Conservation (phyloP, 1,284 basidiomycete genomes). For the Butyriboletus appendiculatus region DNA sequence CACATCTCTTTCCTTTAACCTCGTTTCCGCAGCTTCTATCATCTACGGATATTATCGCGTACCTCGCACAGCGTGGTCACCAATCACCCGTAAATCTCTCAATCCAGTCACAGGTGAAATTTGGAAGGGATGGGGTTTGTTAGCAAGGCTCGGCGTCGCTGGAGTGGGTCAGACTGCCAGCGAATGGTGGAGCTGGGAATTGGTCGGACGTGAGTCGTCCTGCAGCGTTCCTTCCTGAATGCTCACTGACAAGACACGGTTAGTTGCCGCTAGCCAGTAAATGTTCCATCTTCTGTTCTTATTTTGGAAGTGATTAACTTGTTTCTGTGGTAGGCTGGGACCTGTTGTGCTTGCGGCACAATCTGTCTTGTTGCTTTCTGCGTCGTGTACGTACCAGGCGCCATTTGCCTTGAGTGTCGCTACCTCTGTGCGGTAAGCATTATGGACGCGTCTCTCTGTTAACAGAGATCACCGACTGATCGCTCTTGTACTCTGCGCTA, state of each 20-base stretch:
- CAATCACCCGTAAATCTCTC: slow-evolving; percentile 35
- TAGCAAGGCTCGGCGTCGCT: slow-evolving; percentile 75
- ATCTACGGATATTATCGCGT: slow-evolving; percentile 75
- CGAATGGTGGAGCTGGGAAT: slow-evolving; percentile 95
- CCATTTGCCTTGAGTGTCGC: slow-evolving; percentile 84
- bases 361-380: slow-evolving; percentile 74
- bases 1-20: slow-evolving; percentile 87
- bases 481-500: background rate
- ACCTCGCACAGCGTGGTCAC: slow-evolving; percentile 71
- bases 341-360: slow-evolving; percentile 69
- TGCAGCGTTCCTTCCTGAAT: background rate
- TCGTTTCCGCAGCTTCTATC: slow-evolving; percentile 72
- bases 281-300: slow-evolving; percentile 14
- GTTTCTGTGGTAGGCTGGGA: slow-evolving; percentile 46
- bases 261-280: slow-evolving; percentile 62
- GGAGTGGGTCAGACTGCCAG: slow-evolving; percentile 71
- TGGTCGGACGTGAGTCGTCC: slow-evolving; percentile 53
- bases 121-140: slow-evolving; percentile 73
- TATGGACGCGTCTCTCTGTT: background rate
- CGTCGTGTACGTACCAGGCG: slow-evolving; percentile 81
- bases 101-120: slow-evolving; percentile 67
- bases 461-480: background rate
- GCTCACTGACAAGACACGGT: background rate
- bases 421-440: slow-evolving; percentile 73
- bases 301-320: background rate